phyloP scores from a whole-genome alignment of 257 asterid species.

The Solanum chiquidenum region DNA sequence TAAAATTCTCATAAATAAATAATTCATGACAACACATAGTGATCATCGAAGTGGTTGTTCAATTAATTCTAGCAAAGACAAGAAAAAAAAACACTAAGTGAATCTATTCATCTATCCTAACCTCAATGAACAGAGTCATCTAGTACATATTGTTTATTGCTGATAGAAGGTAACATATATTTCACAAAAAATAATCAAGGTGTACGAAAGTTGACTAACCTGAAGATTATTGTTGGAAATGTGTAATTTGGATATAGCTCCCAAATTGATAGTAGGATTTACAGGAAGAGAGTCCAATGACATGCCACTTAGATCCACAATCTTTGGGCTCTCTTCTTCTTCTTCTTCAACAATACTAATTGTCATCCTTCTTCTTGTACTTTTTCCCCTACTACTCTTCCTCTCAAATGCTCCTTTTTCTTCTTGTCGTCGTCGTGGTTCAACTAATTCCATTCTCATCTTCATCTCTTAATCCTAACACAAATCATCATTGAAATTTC shows the following conservation, averaged over 20 bases:
- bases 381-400: neutral
- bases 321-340: slow-evolving; percentile 23
- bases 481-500: neutral
- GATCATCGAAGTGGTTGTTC: too few relatives aligned
- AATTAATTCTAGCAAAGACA: neutral
- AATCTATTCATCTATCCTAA: too few relatives aligned
- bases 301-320: slow-evolving; percentile 78
- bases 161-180: fast-evolving
- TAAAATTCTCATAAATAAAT: neutral
- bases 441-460: neutral
- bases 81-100: too few relatives aligned
- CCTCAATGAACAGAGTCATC: too few relatives aligned
- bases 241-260: slow-evolving; percentile 57
- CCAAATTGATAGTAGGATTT: slow-evolving; percentile 39
- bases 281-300: slow-evolving; percentile 41
- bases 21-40: too few relatives aligned
- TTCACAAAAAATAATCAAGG: too few relatives aligned
- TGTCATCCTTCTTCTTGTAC: neutral
- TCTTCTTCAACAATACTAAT: neutral
- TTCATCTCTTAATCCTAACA: neutral
- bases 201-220: slow-evolving; percentile 13
- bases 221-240: slow-evolving; percentile 85
- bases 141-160: too few relatives aligned
- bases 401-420: neutral
- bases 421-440: neutral